Evolutionary conservation across 2,329 filamentous ascomycete genomes (phyloP), one percentile per base, ranked within the genome.

Genomic region (Alternaria sp.): DNA sequence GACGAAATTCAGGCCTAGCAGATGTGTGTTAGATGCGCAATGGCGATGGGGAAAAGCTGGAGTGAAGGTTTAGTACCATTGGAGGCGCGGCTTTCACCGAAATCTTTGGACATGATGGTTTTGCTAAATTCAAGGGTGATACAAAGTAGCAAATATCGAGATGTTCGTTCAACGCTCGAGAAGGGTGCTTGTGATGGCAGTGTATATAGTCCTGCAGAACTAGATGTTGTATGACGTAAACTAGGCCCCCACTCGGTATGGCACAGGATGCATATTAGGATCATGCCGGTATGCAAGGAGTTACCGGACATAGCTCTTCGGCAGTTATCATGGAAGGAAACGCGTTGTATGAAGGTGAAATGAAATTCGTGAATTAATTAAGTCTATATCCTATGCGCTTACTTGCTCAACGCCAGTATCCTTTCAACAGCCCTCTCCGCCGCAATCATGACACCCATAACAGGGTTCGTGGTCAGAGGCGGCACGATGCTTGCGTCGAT

Each of bases 381-480:
- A 45, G 11, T 10, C 12, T 32, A 51, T 25, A 17, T 9, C 3
- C 9, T 3, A 25, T 40, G 19, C 11, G 6, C 10, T 40, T 25
- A 52, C 13, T 40, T 52, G 19, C 13, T 49, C 9, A 61, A 40
- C 19, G 67, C 74, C 62, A 82, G 71, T 67, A 87, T 85, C 67
- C 82, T 77, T 74, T 87, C 85, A 3, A 82, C 80, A 1, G 82
- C 85, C 66, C 80, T 81, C 77, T 87, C 85, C 0, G 81, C 85
- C 5, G 83, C 85, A 19, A 85, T 81, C 84, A 87, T 87, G 25
- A 86, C 80, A 0, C 84, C 85, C 72, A 87, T 84, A 66, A 85
- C 84, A 1, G 85, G 85, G 67, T 87, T 87, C 2, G 85, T 84
- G 0, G 84, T 86, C 67, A 87, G 71, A 1, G 85, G 85, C 28